A percentile compares a stretch with the other conserved stretches of the same genome.
These are phyloP conservation scores for Noccaea caerulescens DNA, from an alignment of 345 rosid genomes.

Conservation along the genomic window DNA sequence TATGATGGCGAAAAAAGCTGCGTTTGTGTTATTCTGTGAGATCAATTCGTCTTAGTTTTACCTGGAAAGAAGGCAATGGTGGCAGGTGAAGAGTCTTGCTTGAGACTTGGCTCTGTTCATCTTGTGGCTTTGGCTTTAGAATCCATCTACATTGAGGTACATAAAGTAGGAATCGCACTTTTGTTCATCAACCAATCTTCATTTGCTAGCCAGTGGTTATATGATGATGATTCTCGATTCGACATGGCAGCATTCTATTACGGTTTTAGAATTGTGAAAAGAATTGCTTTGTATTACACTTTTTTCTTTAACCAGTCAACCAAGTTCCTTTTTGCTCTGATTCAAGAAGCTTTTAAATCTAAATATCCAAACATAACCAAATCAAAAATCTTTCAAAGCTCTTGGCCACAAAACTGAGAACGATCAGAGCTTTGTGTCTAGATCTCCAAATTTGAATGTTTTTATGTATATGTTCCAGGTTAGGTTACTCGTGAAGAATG, in stretches of 20 bases:
- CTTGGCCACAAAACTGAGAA: neutral
- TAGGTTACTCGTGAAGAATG: neutral
- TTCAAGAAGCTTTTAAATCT: slow-evolving; percentile 17
- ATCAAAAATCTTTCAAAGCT: neutral
- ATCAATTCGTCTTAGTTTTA: slow-evolving; percentile 24
- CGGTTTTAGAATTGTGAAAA: slow-evolving; percentile 30
- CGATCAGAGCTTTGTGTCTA: neutral
- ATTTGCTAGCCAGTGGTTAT: slow-evolving; percentile 26
- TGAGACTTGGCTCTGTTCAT: slow-evolving; percentile 15
- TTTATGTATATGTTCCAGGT: neutral
- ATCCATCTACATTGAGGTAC: slow-evolving; percentile 39
- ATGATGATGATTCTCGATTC: slow-evolving; percentile 28
- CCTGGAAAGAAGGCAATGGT: slow-evolving; percentile 10
- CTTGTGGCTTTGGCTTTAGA: slow-evolving; percentile 27
- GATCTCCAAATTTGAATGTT: neutral
- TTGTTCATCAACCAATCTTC: slow-evolving; percentile 27
- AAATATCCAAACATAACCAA: neutral
- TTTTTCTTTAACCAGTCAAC: slow-evolving; percentile 32
- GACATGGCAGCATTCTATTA: neutral
- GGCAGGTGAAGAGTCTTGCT: slow-evolving; percentile 25
- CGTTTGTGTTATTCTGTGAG: slow-evolving; percentile 63
- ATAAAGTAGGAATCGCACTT: slow-evolving; percentile 34
- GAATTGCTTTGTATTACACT: slow-evolving; percentile 18
- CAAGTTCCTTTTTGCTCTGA: slow-evolving; percentile 22
- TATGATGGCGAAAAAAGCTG: slow-evolving; percentile 55